A percentile compares a stretch with the other conserved stretches of the same genome.
phyloP scores from a whole-genome alignment of 2,329 filamentous ascomycete genomes.

The Alternaria dauci region DNA sequence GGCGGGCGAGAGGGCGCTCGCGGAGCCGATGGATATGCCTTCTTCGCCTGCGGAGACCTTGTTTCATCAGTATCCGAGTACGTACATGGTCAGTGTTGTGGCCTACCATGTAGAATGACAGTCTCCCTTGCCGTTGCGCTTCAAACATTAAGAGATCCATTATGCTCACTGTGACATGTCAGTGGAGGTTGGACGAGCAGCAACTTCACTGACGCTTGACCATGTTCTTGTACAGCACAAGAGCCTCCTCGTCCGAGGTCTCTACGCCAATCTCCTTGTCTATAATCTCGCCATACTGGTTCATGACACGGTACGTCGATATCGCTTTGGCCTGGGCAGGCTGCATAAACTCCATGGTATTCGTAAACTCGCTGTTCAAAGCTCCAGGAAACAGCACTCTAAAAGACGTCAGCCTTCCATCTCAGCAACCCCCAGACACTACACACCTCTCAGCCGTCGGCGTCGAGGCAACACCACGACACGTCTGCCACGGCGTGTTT shows the following conservation, averaged over 20 bases:
- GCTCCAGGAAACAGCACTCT: conserved; percentile 87
- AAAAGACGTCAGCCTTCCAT: background rate
- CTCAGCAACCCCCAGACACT: background rate
- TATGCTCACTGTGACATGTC: conserved; percentile 66
- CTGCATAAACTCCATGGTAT: conserved; percentile 76
- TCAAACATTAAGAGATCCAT: conserved; percentile 99
- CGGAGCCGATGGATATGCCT: conserved; percentile 88
- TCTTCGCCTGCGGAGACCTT: conserved; percentile 86
- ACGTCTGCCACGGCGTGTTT: conserved; percentile 51
- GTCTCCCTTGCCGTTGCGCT: conserved; percentile 89
- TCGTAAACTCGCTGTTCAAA: conserved; percentile 91
- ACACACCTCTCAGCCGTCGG: conserved; percentile 67
- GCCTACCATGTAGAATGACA: conserved; percentile 94
- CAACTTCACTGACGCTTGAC: conserved; percentile 57
- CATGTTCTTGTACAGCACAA: conserved; percentile 71
- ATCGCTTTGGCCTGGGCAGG: conserved; percentile 76
- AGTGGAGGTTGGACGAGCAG: background rate
- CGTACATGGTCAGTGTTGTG: no score
- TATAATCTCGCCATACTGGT: conserved; percentile 85
- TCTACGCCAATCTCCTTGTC: conserved; percentile 74
- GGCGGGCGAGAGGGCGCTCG: conserved; percentile 79
- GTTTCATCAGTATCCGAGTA: background rate
- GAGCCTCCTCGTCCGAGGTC: conserved; percentile 68
- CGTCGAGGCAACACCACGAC: conserved; percentile 65
- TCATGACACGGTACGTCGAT: conserved; percentile 89